Base-by-base conservation (phyloP, 352 stramenopile genomes). In the Phytophthora aleatoria region DNA sequence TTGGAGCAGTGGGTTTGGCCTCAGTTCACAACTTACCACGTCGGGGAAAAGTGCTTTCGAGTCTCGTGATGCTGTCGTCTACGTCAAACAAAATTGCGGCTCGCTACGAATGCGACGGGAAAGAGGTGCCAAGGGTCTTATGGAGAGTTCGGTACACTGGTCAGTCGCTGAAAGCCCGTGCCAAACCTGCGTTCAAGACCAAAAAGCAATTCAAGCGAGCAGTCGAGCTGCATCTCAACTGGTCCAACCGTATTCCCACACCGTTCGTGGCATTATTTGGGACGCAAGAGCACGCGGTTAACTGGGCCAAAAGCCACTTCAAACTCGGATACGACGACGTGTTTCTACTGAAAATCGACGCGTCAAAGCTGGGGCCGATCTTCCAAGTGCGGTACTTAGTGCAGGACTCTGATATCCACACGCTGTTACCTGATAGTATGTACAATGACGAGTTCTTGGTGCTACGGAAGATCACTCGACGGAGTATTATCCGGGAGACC, bases 71-170 rank as follows among this genome's bases (percentile, higher is more conserved):
- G 36, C 20, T 64, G 33, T 53, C 57, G 15, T 54, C 45, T 10
- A 49, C 20, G 9, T 16, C 45, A n/a, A 24, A 38, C 3, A 57
- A 51, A n/a, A 49, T 68, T 12, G 24, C 38, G 16, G 36, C 61
- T 42, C 53, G 33, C 20, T 68, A 64, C 30, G 52, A 57, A 42
- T 68, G 61, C 28, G 45, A 68, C 15, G 38, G 53, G 27, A 57
- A 51, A 5, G 44, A 58, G 35, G 48, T 64, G 24, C 53, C 61
- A 3, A 64, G 33, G 1, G 53, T 68, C 2, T 51, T 68, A 26
- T 68, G 61, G 61, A 39, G 61, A 26, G 61, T 68, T 13, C 43
- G 61, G 7, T 64, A 68, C 53, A 68, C 61, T 9, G 61, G 61
- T 1, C 61, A 68, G 31, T 68, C 61, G 2, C 30, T 68, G 5